phyloP scores from a whole-genome alignment of 208 protist species.

The Naegleria lovaniensis region DNA sequence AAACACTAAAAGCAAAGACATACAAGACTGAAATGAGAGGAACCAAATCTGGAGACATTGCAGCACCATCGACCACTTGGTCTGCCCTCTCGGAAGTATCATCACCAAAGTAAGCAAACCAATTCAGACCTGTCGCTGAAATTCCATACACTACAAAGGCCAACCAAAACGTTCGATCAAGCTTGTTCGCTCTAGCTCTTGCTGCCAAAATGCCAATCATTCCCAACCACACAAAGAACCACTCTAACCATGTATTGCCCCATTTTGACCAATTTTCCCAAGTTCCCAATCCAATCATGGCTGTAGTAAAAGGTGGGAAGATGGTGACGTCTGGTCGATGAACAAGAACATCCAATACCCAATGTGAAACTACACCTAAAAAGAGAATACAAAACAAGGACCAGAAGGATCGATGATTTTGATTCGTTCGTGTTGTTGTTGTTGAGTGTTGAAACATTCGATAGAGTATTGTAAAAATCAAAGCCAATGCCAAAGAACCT shows the following conservation, averaged over 20 bases:
- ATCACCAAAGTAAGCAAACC: neutral
- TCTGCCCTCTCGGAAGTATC: neutral
- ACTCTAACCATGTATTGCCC: too few relatives aligned
- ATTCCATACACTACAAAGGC: neutral
- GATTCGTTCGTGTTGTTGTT: neutral
- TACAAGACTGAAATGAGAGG: neutral
- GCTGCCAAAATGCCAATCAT: neutral
- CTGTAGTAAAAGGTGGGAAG: neutral
- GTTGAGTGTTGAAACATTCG: neutral
- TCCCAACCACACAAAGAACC: neutral
- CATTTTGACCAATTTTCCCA: neutral
- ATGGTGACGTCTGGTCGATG: neutral
- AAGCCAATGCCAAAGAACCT: neutral
- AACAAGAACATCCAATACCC: neutral
- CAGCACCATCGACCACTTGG: neutral
- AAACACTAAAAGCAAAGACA: too few relatives aligned
- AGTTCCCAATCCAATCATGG: neutral
- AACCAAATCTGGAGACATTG: neutral
- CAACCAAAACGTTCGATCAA: neutral
- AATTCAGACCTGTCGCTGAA: neutral
- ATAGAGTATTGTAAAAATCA: neutral
- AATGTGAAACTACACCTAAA: neutral
- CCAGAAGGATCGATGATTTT: neutral
- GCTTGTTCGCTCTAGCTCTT: neutral
- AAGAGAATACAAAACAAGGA: neutral